Conservation (phyloP, 73 alveolate species). For the Stentor coeruleus region DNA sequence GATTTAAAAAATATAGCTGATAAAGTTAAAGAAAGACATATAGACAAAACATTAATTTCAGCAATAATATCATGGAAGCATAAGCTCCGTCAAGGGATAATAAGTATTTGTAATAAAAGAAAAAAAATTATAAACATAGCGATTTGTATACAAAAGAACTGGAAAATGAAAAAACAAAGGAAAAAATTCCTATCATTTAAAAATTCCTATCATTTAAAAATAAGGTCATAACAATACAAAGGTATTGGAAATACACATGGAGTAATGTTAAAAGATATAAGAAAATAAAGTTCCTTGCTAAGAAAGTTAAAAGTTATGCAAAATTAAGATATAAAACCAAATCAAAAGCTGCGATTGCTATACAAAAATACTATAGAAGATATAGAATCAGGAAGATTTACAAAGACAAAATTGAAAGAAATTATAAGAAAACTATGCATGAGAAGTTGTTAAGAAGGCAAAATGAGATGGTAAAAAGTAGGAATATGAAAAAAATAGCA, state of each 20-base stretch:
- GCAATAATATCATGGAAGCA: background rate
- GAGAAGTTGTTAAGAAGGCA: background rate
- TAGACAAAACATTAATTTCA: background rate
- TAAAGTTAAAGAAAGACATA: background rate
- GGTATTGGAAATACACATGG: background rate
- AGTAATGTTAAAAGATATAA: background rate
- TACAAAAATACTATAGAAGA: background rate
- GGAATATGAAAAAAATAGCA: slow-evolving; percentile 1
- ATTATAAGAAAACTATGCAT: background rate
- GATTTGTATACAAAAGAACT: background rate
- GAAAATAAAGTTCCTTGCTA: background rate
- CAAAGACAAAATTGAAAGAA: background rate
- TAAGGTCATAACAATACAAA: background rate
- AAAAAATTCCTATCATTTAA: background rate
- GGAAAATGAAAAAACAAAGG: background rate
- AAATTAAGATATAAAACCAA: background rate
- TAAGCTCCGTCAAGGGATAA: background rate
- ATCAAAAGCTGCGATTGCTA: background rate
- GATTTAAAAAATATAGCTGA: background rate
- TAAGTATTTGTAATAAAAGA: background rate
- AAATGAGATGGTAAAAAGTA: background rate
- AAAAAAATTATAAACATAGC: background rate
- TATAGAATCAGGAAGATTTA: background rate
- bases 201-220: background rate
- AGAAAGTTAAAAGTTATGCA: background rate